Percentiles rank a stretch among this genome's conserved stretches.
These are phyloP conservation scores for Tetrahymena thermophila DNA, from an alignment of 73 alveolate species.

Conservation along the genomic window DNA sequence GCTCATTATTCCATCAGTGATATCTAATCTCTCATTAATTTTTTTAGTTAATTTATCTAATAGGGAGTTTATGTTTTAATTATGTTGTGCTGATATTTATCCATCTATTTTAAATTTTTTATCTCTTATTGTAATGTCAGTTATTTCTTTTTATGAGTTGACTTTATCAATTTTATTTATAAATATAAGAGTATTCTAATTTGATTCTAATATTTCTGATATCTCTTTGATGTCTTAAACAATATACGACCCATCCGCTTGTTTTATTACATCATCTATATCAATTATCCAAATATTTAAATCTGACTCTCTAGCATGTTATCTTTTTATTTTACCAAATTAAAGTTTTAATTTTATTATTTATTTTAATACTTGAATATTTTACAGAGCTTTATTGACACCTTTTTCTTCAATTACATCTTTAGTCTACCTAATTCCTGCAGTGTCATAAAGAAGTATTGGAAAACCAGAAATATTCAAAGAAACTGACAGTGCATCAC, in stretches of 20 bases:
- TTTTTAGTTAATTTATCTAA: neutral
- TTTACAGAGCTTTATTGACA: slow-evolving; percentile 11
- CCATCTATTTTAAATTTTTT: neutral
- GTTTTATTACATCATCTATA: neutral
- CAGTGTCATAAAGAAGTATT: slow-evolving; percentile 33
- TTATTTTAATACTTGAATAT: neutral
- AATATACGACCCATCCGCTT: neutral
- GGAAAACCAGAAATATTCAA: slow-evolving; percentile 30
- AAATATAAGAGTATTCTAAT: neutral
- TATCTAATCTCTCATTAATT: neutral
- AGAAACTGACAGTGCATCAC: slow-evolving; percentile 21
- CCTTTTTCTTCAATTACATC: slow-evolving; percentile 33
- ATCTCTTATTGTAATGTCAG: neutral
- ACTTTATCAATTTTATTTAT: neutral
- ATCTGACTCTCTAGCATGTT: neutral
- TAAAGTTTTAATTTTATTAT: too few relatives aligned
- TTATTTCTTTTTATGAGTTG: neutral
- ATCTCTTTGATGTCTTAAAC: neutral
- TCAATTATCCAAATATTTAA: neutral
- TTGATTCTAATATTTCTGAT: neutral
- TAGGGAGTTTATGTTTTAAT: neutral
- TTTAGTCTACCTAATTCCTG: slow-evolving; percentile 32
- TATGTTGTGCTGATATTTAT: neutral
- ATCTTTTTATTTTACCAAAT: neutral
- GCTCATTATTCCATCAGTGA: neutral